Evolutionary conservation across 768 basidiomycete genomes (phyloP), one percentile per base, ranked within the genome.

Genomic region (Dioszegia crocea): DNA sequence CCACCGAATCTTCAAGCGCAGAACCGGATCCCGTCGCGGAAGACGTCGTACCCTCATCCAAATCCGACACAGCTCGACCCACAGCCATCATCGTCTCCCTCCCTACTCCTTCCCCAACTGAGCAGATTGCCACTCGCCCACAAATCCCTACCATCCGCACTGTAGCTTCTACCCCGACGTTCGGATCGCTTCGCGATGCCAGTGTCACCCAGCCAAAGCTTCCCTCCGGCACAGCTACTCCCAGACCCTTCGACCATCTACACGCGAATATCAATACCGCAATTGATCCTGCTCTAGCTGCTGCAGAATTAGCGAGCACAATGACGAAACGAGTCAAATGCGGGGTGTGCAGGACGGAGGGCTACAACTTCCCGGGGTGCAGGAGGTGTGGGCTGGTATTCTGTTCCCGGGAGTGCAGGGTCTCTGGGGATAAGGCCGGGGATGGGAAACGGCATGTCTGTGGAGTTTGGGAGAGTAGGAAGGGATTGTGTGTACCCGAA

Each of bases 351-450:
- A 47, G 38, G 10, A 46, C 64, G 29, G 41, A 65, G 29, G 73
- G 73, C 3, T 58, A 70, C 39, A 74, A 74, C 50, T 72, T 71
- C 43, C 73, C 73, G 3, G 66, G 65, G 46, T 74, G 73, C 43
- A 57, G 73, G 54, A 67, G 66, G 52, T 74, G 73, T 52, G 66
- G 68, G n/a, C 41, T 70, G 56, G 56, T 53, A 1, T 71, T 74
- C 51, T 74, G 73, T 44, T 67, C 66, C 6, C 61, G 73, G 36
- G 63, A 58, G 16, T 74, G 73, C 56, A 57, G 73, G 29, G 60
- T 74, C 0, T 70, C 60, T 6, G 53, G 46, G 19, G 53, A 62
- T 10, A 63, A 57, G 26, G 73, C 68, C 10, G 73, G 73, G 3
- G 59, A 74, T 53, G 73, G 73, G n/a, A 74, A 66, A 47, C 57